Conservation (phyloP, 2,329 filamentous ascomycete genomes). For the Lizonia empirigonia region DNA sequence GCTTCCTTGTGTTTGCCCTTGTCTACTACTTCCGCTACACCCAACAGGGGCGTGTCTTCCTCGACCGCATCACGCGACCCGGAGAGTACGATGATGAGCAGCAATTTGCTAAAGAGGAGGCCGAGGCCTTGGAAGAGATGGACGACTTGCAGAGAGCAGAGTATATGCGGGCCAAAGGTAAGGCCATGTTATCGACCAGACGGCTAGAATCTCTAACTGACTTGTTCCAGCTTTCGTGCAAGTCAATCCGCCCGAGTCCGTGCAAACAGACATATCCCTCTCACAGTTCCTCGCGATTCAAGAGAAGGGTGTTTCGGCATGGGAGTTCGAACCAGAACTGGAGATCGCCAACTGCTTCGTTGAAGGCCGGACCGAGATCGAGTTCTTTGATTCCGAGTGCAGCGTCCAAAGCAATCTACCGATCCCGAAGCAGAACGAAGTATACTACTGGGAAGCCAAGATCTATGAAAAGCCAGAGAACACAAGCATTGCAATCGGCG, state of each 20-base stretch:
- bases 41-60: slow-evolving; percentile 81
- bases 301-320: slow-evolving; percentile 98
- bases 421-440: slow-evolving; percentile 97
- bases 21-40: slow-evolving; percentile 97
- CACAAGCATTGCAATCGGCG: slow-evolving; percentile 85
- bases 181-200: slow-evolving; percentile 21
- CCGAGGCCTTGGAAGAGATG: slow-evolving; percentile 92
- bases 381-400: slow-evolving; percentile 98
- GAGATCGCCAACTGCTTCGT: slow-evolving; percentile 99
- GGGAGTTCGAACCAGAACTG: slow-evolving; percentile 99
- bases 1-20: slow-evolving; percentile 76
- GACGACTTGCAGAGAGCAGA: slow-evolving; percentile 89
- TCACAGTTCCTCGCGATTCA: slow-evolving; percentile 98
- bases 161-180: slow-evolving; percentile 95
- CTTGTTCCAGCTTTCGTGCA: slow-evolving; percentile 77
- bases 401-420: slow-evolving; percentile 96
- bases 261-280: slow-evolving; percentile 94
- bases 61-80: slow-evolving; percentile 90
- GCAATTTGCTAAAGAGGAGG: slow-evolving; percentile 90
- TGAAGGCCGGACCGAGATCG: slow-evolving; percentile 92
- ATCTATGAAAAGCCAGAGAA: slow-evolving; percentile 95
- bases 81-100: slow-evolving; percentile 99
- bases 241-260: slow-evolving; percentile 91
- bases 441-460: slow-evolving; percentile 99
- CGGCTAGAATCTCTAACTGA: slow-evolving; percentile 9